These are phyloP conservation scores for Globisporangium cystogenes DNA, from an alignment of 352 stramenopile genomes.

Conservation along the genomic window DNA sequence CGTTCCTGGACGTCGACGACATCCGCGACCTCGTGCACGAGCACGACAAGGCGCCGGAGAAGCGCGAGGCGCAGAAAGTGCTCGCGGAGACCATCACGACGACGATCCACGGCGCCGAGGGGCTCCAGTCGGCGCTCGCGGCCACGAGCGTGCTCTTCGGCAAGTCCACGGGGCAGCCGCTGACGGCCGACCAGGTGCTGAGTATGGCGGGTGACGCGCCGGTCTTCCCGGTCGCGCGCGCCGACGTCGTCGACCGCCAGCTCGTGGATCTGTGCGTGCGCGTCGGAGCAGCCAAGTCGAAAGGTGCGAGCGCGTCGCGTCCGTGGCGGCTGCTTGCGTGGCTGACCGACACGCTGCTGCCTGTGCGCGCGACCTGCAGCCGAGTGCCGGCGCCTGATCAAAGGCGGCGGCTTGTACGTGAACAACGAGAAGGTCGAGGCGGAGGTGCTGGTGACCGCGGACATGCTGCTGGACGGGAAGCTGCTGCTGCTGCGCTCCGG, in stretches of 20 bases:
- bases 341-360: background rate
- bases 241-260: constrained; percentile 60
- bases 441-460: constrained; percentile 28
- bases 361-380: constrained; percentile 31
- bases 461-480: constrained; percentile 60
- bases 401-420: constrained; percentile 93
- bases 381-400: constrained; percentile 94
- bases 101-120: constrained; percentile 92
- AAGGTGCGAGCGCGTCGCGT: constrained; percentile 41
- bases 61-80: constrained; percentile 65
- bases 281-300: constrained; percentile 88
- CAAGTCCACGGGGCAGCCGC: constrained; percentile 30
- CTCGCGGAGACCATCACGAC: constrained; percentile 83
- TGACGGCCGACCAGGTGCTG: constrained; percentile 68
- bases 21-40: constrained; percentile 87
- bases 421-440: constrained; percentile 84
- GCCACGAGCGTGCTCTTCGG: constrained; percentile 68
- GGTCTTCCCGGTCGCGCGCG: constrained; percentile 22
- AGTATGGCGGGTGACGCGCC: constrained; percentile 64
- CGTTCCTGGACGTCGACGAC: constrained; percentile 92
- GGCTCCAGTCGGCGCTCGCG: constrained; percentile 48
- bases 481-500: constrained; percentile 67
- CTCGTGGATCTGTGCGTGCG: constrained; percentile 91
- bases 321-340: background rate
- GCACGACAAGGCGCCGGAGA: constrained; percentile 72